Conservation (phyloP, 345 rosid genomes). For the Odontarrhena argentea region DNA sequence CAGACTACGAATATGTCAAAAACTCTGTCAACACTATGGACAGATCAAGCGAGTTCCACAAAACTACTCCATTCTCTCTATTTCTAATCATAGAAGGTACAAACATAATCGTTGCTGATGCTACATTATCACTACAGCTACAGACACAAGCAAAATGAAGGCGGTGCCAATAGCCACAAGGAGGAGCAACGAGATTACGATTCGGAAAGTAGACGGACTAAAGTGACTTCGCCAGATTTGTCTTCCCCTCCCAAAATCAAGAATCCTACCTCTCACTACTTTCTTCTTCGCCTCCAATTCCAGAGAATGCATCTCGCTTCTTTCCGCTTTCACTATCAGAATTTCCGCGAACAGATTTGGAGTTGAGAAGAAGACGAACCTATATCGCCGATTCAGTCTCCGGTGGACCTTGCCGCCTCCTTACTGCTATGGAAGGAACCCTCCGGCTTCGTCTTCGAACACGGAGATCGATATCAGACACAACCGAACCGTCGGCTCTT, state of each 20-base stretch:
- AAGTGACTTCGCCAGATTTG: conserved; percentile 43
- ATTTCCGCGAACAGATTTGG: no score
- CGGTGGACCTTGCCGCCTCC: no score
- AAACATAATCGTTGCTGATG: neutral
- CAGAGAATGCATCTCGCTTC: conserved; percentile 21
- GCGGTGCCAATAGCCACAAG: conserved; percentile 41
- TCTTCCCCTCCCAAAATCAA: conserved; percentile 16
- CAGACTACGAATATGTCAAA: conserved; percentile 8
- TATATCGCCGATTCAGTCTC: conserved; percentile 56
- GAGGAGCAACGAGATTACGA: conserved; percentile 47
- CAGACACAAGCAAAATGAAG: conserved; percentile 21
- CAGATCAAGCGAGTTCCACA: conserved; percentile 1
- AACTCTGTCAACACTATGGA: neutral
- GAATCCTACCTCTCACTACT: conserved; percentile 9
- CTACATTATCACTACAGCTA: conserved; percentile 20
- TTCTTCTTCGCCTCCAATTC: neutral
- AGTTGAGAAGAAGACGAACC: no score
- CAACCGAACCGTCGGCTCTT: no score
- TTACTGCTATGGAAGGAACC: no score
- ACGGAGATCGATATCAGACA: no score
- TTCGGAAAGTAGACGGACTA: conserved; percentile 42
- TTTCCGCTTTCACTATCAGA: no score
- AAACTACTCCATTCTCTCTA: neutral
- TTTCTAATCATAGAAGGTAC: neutral
- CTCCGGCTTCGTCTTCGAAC: no score